Evolutionary conservation across 345 rosid species (phyloP), one percentile per base, ranked within the genome.

Genomic region (Eucalyptus tenuipes): DNA sequence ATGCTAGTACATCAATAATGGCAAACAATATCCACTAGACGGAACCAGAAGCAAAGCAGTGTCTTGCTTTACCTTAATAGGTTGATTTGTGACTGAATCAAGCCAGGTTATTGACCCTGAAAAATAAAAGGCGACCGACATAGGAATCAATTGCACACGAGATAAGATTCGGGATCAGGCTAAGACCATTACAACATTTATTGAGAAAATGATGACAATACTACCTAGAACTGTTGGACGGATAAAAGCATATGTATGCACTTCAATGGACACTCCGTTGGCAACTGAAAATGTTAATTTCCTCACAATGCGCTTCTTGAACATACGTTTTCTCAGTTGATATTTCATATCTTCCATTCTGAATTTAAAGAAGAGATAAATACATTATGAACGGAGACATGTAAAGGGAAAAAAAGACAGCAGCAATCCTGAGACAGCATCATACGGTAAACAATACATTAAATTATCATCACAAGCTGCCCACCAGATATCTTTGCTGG

Each of bases 311-410:
- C 98, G 93, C 94, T 97, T 98, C 86, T 95, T 91, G 88, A 95
- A 94, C 93, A 98, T 95, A 59, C 96, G 94, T 93, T 95, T 98
- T 92, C 94, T 94, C 90, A 98, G 93, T 90, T 95, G 97, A 91
- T 96, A 96, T 93, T 95, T 95, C 99, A 97, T 95, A 87, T 97
- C 98, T 89, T 95, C 96, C 93, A 97, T 90, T 91, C 99, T 98
- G 92, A 89, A 88, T 92, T 89, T 40, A 86, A 37, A 91, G 85
- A 45, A 89, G 64, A 89, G 22, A 86, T 37, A 66, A 31, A 31
- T 27, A 50, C 4, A 49, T 48, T 18, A 31, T 14, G 14, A 50
- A 86, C 2, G 4, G 45, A 50, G 40, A n/a, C 20, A 33, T 15
- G 20, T 85, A 47, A 49, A 75, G 47, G 47, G 82, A 11, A 37